Evolutionary conservation across 2,329 filamentous ascomycete species (phyloP).

Genomic region (Tolypocladium tundrense): DNA sequence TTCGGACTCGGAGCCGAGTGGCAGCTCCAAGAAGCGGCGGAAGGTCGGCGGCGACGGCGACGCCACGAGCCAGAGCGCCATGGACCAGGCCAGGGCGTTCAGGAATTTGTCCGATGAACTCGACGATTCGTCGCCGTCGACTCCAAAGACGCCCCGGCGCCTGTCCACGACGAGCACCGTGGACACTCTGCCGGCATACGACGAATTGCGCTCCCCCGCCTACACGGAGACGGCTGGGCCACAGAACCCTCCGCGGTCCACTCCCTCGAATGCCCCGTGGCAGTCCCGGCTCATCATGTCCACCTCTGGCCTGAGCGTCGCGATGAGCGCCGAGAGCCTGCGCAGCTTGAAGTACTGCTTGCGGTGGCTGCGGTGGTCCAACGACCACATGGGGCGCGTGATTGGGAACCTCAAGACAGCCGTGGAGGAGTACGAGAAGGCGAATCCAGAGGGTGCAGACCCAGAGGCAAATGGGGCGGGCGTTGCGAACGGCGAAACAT

Average conservation of each 20-base stretch:
- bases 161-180: slow-evolving; percentile 56
- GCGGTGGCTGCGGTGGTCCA: slow-evolving; percentile 69
- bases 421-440: slow-evolving; percentile 68
- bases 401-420: slow-evolving; percentile 65
- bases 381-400: slow-evolving; percentile 66
- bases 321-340: slow-evolving; percentile 82
- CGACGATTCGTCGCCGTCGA: slow-evolving; percentile 16
- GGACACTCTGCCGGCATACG: slow-evolving; percentile 75
- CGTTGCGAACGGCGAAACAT: not conserved
- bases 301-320: slow-evolving; percentile 81
- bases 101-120: slow-evolving; percentile 1
- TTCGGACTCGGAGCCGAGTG: slow-evolving; percentile 35
- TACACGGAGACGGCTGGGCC: slow-evolving; percentile 51
- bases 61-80: slow-evolving; percentile 10
- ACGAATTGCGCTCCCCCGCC: slow-evolving; percentile 64
- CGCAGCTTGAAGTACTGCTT: slow-evolving; percentile 79
- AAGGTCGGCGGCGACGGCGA: slow-evolving; percentile 38
- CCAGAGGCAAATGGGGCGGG: not conserved
- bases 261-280: slow-evolving; percentile 42
- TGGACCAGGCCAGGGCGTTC: not conserved
- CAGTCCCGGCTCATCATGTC: slow-evolving; percentile 79
- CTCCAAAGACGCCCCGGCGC: slow-evolving; percentile 33
- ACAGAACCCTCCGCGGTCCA: slow-evolving; percentile 15
- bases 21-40: slow-evolving; percentile 45
- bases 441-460: slow-evolving; percentile 5